Conservation (phyloP, 1,284 basidiomycete genomes). For the Inonotus hispidus region DNA sequence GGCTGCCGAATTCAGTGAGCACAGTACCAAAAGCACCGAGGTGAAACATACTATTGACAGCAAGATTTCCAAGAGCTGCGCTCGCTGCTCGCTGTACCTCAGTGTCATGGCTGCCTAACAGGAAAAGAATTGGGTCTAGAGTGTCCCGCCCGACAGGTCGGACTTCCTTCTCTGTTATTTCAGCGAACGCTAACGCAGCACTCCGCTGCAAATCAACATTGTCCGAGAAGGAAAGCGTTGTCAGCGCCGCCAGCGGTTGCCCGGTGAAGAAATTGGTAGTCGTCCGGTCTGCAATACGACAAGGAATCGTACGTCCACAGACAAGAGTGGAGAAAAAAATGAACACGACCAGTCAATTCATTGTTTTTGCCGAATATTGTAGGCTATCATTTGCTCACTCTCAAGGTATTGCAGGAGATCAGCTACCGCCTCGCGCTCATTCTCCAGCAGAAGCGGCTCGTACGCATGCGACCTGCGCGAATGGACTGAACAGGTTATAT, state of each 20-base stretch:
- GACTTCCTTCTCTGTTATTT: conserved; percentile 99
- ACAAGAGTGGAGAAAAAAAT: not conserved
- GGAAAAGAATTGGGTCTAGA: conserved; percentile 96
- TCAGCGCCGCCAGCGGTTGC: conserved; percentile 88
- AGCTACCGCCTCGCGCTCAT: conserved; percentile 97
- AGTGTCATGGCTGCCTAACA: conserved; percentile 96
- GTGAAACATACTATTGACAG: conserved; percentile 86
- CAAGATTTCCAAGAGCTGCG: conserved; percentile 97
- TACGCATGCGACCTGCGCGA: conserved; percentile 80
- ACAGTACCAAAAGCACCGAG: conserved; percentile 18
- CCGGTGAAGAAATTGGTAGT: conserved; percentile 96
- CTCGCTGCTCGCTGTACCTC: conserved; percentile 98
- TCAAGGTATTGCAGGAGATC: conserved; percentile 97
- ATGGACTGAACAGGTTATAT: conserved; percentile 42
- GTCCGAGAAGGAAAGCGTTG: conserved; percentile 97
- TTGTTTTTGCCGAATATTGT: not conserved
- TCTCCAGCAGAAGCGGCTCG: conserved; percentile 94
- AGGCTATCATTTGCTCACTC: conserved; percentile 53
- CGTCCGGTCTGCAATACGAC: conserved; percentile 66
- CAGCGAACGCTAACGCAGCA: conserved; percentile 96
- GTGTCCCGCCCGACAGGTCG: conserved; percentile 96
- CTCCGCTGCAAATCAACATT: conserved; percentile 99
- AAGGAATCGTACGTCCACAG: conserved; percentile 13
- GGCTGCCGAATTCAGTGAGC: conserved; percentile 43
- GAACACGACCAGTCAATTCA: not conserved